Conservation (phyloP, 179 eudicot species). For the Beta lomatogona region DNA sequence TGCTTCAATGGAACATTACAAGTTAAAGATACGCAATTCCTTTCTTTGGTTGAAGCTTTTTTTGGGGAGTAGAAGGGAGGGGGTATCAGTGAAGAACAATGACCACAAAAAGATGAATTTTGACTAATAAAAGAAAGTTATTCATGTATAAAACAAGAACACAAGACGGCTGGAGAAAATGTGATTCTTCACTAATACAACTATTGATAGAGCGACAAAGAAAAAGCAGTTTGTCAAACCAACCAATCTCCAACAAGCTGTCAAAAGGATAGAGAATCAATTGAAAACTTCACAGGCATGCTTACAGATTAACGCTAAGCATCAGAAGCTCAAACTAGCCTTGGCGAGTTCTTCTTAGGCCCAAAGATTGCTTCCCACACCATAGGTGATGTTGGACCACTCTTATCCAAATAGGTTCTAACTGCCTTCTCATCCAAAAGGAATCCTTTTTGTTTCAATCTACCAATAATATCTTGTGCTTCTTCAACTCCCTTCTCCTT, state of each 20-base stretch:
- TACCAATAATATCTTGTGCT: conserved; percentile 41
- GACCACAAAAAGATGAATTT: neutral
- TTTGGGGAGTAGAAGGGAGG: neutral
- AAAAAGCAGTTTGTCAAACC: neutral
- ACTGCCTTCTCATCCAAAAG: conserved; percentile 67
- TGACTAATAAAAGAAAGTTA: conserved; percentile 8
- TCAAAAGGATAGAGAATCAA: neutral
- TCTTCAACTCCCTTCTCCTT: conserved; percentile 80
- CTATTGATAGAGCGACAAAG: neutral
- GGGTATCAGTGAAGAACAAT: neutral
- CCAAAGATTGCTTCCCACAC: conserved; percentile 91
- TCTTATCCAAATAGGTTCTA: conserved; percentile 68
- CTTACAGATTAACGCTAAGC: conserved; percentile 34
- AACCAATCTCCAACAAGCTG: conserved; percentile 1
- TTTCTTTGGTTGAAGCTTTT: neutral
- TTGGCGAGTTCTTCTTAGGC: conserved; percentile 40
- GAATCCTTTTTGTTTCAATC: conserved; percentile 63
- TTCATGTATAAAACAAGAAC: neutral
- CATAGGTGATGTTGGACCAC: conserved; percentile 60
- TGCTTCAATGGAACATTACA: neutral
- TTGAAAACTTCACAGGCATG: conserved; percentile 15
- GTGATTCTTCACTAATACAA: conserved; percentile 4
- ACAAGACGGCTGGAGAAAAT: neutral
- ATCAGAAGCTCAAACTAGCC: conserved; percentile 24
- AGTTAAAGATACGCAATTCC: neutral